Percentiles rank a stretch among this genome's conserved stretches.
These are phyloP conservation scores for Pestalotiopsis sp. DNA, from an alignment of 2,329 filamentous ascomycete genomes.

Conservation along the genomic window DNA sequence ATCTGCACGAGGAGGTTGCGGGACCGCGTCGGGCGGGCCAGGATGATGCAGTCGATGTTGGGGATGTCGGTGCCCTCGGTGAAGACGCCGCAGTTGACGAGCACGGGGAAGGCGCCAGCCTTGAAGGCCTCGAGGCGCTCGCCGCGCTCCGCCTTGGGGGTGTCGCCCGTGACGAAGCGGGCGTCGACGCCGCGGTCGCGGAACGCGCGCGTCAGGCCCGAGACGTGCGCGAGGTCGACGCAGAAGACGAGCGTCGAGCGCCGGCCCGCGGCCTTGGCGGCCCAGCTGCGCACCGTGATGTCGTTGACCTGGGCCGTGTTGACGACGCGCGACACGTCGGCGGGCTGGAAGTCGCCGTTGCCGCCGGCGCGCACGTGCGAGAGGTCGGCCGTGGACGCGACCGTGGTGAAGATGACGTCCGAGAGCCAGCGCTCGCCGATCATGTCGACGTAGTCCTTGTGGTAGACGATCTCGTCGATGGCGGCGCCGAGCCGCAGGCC, in stretches of 20 bases:
- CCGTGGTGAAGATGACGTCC: slow-evolving; percentile 91
- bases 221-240: slow-evolving; percentile 83
- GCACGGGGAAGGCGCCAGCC: slow-evolving; percentile 74
- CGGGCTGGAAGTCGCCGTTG: slow-evolving; percentile 77
- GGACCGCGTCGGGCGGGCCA: slow-evolving; percentile 86
- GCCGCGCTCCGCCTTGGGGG: slow-evolving; percentile 66
- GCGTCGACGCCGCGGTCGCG: slow-evolving; percentile 79
- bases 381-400: slow-evolving; percentile 79
- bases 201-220: slow-evolving; percentile 73
- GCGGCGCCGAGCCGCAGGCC: slow-evolving; percentile 78
- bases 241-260: slow-evolving; percentile 93
- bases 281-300: slow-evolving; percentile 83
- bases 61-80: slow-evolving; percentile 98
- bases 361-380: slow-evolving; percentile 63
- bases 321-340: slow-evolving; percentile 77
- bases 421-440: slow-evolving; percentile 85
- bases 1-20: slow-evolving; percentile 95
- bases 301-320: slow-evolving; percentile 83
- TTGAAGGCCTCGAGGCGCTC: slow-evolving; percentile 76
- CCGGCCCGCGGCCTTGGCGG: slow-evolving; percentile 69
- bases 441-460: slow-evolving; percentile 71
- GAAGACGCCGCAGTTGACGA: slow-evolving; percentile 94
- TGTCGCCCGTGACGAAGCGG: slow-evolving; percentile 82
- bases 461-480: slow-evolving; percentile 95
- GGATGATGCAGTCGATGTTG: slow-evolving; percentile 89